Conservation (phyloP, 2,329 filamentous ascomycete species). For the Furcasterigmium furcatum region DNA sequence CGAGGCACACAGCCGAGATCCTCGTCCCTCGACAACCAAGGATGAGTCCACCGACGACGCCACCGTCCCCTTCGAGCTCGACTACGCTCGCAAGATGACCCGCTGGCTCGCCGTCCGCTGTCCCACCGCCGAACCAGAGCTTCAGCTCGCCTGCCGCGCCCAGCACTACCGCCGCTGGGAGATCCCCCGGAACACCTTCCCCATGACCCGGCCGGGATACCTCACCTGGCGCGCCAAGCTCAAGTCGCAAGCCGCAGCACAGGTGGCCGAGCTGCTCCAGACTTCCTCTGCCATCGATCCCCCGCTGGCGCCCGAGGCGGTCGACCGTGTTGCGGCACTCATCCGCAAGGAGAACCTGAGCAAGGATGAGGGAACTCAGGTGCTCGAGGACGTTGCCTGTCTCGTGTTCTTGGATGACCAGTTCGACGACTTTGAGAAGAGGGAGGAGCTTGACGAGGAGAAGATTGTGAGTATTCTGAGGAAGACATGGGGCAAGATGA, state of each 20-base stretch:
- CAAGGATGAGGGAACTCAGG: slow-evolving; percentile 61
- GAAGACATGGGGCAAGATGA: slow-evolving; percentile 80
- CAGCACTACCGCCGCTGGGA: slow-evolving; percentile 86
- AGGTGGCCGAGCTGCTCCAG: slow-evolving; percentile 52
- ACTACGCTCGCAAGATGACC: slow-evolving; percentile 80
- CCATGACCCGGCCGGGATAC: slow-evolving; percentile 73
- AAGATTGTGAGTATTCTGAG: slow-evolving; percentile 70
- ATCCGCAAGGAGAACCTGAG: slow-evolving; percentile 76
- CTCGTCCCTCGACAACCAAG: slow-evolving; percentile 31
- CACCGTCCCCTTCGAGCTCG: slow-evolving; percentile 69
- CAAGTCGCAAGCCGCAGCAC: slow-evolving; percentile 59
- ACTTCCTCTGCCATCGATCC: slow-evolving; percentile 30
- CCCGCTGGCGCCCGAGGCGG: slow-evolving; percentile 42
- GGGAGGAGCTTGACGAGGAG: slow-evolving; percentile 65
- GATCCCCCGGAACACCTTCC: slow-evolving; percentile 69
- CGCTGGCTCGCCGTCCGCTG: slow-evolving; percentile 61
- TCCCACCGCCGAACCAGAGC: slow-evolving; percentile 60
- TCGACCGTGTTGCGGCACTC: slow-evolving; percentile 62
- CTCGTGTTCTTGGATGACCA: slow-evolving; percentile 86
- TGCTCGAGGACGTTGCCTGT: slow-evolving; percentile 82
- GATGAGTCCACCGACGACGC: slow-evolving; percentile 31
- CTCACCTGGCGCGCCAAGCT: slow-evolving; percentile 75
- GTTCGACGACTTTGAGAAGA: slow-evolving; percentile 73
- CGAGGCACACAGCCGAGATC: slow-evolving; percentile 47
- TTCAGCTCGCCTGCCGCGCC: slow-evolving; percentile 75